Conservation (phyloP, 371 early-diverging fungal species). For the Paraphysoderma sedebokerense region DNA sequence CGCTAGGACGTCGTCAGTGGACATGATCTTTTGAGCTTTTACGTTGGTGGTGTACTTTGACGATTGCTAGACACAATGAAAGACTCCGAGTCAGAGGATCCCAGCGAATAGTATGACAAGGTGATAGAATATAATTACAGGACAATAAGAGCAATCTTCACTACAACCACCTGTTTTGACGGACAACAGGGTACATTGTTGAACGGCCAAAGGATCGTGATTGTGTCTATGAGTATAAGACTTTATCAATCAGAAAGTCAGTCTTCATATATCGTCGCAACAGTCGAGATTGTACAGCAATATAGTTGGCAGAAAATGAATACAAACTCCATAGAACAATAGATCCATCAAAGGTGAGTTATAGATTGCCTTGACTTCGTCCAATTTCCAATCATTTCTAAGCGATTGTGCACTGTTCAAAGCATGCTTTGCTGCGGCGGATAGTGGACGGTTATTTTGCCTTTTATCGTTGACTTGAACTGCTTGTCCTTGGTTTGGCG, state of each 20-base stretch:
- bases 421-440: background rate
- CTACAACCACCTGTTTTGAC: slow-evolving; percentile 82
- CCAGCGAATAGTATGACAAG: background rate
- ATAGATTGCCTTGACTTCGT: slow-evolving; percentile 57
- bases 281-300: background rate
- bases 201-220: slow-evolving; percentile 54
- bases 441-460: background rate
- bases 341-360: slow-evolving; percentile 67
- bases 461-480: background rate
- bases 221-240: slow-evolving; percentile 56
- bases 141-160: slow-evolving; percentile 76
- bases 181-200: slow-evolving; percentile 62
- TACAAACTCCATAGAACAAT: slow-evolving; percentile 51
- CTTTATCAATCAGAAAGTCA: slow-evolving; percentile 12
- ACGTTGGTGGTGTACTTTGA: slow-evolving; percentile 53
- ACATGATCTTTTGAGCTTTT: slow-evolving; percentile 53
- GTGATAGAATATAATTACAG: slow-evolving; percentile 6
- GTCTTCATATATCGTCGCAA: background rate
- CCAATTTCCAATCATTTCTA: slow-evolving; percentile 54
- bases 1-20: slow-evolving; percentile 46
- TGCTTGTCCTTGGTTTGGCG: no score
- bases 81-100: background rate
- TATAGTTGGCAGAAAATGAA: background rate
- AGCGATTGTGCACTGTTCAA: slow-evolving; percentile 5
- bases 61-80: slow-evolving; percentile 34